Percentiles rank a stretch among this genome's conserved stretches.
Conservation (phyloP, 2,329 filamentous ascomycete species). For the Colletotrichum trifolii region DNA sequence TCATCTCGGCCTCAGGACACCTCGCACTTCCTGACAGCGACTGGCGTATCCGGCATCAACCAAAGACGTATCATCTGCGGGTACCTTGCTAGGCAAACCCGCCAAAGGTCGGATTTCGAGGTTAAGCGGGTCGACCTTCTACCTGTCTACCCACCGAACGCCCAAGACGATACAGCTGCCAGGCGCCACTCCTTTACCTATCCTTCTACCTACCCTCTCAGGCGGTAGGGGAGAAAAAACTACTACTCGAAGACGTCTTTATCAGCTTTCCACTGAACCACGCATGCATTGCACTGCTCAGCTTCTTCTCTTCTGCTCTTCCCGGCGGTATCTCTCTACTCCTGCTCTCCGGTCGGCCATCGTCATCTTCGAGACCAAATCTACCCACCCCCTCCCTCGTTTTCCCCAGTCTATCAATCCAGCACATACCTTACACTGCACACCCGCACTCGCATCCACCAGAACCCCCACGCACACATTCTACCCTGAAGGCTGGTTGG, state of each 20-base stretch:
- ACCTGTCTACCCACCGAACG: not conserved
- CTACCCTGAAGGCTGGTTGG: slow-evolving; percentile 15
- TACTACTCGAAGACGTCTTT: slow-evolving; percentile 40
- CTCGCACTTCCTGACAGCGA: no score
- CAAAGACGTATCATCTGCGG: not conserved
- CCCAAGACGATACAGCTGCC: slow-evolving; percentile 3
- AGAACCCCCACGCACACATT: not conserved
- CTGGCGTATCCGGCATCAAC: no score
- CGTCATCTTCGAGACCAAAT: slow-evolving; percentile 19
- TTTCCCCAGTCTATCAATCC: slow-evolving; percentile 22
- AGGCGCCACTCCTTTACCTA: slow-evolving; percentile 18
- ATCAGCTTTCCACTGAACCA: slow-evolving; percentile 29
- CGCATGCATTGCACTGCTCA: slow-evolving; percentile 25
- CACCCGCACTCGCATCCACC: slow-evolving; percentile 27
- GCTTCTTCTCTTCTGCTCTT: slow-evolving; percentile 18
- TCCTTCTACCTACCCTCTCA: slow-evolving; percentile 3
- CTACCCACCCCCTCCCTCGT: slow-evolving; percentile 12
- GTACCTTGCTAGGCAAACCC: not conserved
- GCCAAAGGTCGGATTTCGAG: slow-evolving; percentile 23
- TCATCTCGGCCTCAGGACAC: slow-evolving; percentile 22
- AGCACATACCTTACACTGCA: slow-evolving; percentile 35
- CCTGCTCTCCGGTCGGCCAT: slow-evolving; percentile 1
- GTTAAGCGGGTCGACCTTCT: slow-evolving; percentile 29
- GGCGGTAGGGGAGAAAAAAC: slow-evolving; percentile 35
- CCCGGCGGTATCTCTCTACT: slow-evolving; percentile 16